Evolutionary conservation across 148 eudicot species (phyloP).

Genomic region (Fagopyrum homotropicum): DNA sequence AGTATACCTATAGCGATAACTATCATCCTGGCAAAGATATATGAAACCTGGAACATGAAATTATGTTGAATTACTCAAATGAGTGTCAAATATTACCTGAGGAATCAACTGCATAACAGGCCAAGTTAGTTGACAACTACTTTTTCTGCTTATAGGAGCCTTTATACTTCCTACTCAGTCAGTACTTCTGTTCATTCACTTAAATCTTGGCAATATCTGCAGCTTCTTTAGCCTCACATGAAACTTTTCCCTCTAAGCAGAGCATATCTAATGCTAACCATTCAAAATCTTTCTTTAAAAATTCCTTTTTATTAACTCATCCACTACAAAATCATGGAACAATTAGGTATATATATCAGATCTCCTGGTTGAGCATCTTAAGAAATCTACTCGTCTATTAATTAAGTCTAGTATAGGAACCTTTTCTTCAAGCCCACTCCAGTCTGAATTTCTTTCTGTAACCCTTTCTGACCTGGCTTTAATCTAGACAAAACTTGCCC

Average conservation of each 20-base stretch:
- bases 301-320: background rate
- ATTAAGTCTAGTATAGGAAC: background rate
- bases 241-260: background rate
- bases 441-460: background rate
- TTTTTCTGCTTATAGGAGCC: background rate
- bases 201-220: background rate
- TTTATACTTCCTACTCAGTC: background rate
- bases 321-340: background rate
- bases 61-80: background rate
- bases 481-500: background rate
- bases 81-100: background rate
- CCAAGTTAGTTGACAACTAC: background rate
- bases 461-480: background rate
- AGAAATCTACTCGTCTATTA: background rate
- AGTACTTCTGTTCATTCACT: background rate
- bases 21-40: background rate
- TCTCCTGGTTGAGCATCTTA: background rate
- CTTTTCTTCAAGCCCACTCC: too few species aligned
- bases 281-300: background rate
- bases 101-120: background rate
- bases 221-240: background rate
- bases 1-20: background rate
- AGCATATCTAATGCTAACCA: background rate
- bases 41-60: background rate
- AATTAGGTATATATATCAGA: background rate